These are phyloP conservation scores for Magnusiomyces fungicola DNA, from an alignment of 1,139 yeast genomes.

Conservation along the genomic window DNA sequence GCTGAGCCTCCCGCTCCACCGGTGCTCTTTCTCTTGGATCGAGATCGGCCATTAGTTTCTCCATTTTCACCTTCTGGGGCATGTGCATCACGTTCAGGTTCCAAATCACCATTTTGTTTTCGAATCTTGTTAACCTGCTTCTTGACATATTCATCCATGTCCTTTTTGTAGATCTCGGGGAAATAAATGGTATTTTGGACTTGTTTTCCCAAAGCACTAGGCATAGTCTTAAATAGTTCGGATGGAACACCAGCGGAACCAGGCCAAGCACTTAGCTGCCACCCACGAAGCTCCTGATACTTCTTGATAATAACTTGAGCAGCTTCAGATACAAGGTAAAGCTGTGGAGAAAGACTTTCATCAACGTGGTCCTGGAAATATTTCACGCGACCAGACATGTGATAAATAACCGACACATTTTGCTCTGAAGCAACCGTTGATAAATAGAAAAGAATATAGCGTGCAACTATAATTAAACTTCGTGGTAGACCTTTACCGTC, in stretches of 20 bases:
- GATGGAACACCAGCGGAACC: constrained; percentile 62
- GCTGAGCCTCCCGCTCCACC: too few species aligned
- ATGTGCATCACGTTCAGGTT: not conserved
- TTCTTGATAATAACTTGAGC: constrained; percentile 60
- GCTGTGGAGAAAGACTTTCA: constrained; percentile 31
- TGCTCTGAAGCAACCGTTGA: constrained; percentile 55
- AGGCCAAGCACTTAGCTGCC: constrained; percentile 78
- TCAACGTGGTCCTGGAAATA: constrained; percentile 60
- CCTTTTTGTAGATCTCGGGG: constrained; percentile 34
- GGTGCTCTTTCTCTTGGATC: too few species aligned
- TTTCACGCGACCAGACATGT: constrained; percentile 71
- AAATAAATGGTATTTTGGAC: constrained; percentile 40
- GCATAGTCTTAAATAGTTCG: constrained; percentile 58
- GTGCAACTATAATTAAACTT: constrained; percentile 21
- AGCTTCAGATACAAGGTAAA: constrained; percentile 67
- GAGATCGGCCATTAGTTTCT: too few species aligned
- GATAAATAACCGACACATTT: constrained; percentile 66
- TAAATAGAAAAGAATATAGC: constrained; percentile 54
- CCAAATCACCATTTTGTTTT: constrained; percentile 11
- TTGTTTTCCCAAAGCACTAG: constrained; percentile 24
- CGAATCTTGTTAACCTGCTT: constrained; percentile 11
- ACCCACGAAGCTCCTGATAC: constrained; percentile 48
- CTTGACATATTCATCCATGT: constrained; percentile 19
- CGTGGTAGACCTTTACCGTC: constrained; percentile 10
- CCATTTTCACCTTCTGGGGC: constrained; percentile 1